These are phyloP conservation scores for Lobosporangium transversale DNA, from an alignment of 192 early-diverging fungal species.

Conservation along the genomic window DNA sequence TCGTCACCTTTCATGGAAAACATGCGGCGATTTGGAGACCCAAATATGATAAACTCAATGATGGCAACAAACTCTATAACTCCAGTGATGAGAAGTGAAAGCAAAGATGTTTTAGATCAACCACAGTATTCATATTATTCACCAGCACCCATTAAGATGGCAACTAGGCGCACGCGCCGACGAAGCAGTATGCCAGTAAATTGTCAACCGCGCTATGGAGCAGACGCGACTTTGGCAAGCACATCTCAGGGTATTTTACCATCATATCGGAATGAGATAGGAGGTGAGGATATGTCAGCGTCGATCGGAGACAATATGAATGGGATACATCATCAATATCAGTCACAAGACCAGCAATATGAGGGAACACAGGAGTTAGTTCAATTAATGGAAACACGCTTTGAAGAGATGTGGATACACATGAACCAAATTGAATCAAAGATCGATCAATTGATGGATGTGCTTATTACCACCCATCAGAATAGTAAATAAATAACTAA, in stretches of 20 bases:
- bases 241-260: slow-evolving; percentile 31
- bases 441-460: slow-evolving; percentile 29
- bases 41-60: slow-evolving; percentile 11
- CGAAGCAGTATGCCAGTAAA: slow-evolving; percentile 27
- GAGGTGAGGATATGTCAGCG: not conserved
- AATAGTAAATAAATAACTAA: not conserved
- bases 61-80: no score
- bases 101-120: not conserved
- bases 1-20: slow-evolving; percentile 39
- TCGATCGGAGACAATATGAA: not conserved
- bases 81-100: slow-evolving; percentile 8
- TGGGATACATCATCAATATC: slow-evolving; percentile 1
- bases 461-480: not conserved
- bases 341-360: slow-evolving; percentile 4
- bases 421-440: slow-evolving; percentile 43
- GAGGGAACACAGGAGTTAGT: slow-evolving; percentile 18
- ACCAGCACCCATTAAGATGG: slow-evolving; percentile 31
- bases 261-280: slow-evolving; percentile 1
- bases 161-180: not conserved
- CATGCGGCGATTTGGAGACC: slow-evolving; percentile 28
- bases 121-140: slow-evolving; percentile 20
- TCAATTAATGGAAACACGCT: slow-evolving; percentile 20
- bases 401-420: slow-evolving; percentile 23
- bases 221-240: slow-evolving; percentile 25
- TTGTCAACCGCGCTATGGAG: slow-evolving; percentile 4